phyloP scores from a whole-genome alignment of 495 filamentous ascomycete species.

The Parathielavia hyrcaniae region DNA sequence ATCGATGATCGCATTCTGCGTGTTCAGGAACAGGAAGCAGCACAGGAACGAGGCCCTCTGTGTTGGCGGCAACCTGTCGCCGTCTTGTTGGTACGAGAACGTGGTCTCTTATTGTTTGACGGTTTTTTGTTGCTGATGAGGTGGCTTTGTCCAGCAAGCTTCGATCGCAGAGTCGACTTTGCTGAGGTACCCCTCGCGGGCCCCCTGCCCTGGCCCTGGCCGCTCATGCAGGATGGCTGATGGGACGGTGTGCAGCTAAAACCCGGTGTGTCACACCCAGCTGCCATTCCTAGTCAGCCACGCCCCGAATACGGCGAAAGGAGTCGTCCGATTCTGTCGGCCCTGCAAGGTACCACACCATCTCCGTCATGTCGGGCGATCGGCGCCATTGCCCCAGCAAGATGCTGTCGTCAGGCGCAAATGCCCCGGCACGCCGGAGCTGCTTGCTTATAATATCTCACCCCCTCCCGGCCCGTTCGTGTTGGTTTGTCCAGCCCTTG shows the following conservation, averaged over 20 bases:
- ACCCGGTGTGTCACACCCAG: background rate
- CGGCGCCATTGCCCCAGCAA: background rate
- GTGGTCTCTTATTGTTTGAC: constrained; percentile 6
- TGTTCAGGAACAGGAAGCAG: background rate
- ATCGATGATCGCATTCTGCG: background rate
- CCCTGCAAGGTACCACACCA: constrained; percentile 15
- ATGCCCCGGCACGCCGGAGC: background rate
- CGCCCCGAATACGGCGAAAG: background rate
- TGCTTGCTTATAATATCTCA: constrained; percentile 7
- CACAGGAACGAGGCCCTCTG: background rate
- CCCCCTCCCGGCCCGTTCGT: background rate
- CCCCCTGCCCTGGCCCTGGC: background rate
- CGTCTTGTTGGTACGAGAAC: constrained; percentile 4
- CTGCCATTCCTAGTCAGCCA: constrained; percentile 8
- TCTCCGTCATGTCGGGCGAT: constrained; percentile 9
- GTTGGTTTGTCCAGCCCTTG: background rate
- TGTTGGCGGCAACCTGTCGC: constrained; percentile 6
- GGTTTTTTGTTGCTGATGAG: constrained; percentile 3
- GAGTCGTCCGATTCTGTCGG: background rate
- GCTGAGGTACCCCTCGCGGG: background rate
- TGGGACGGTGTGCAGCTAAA: constrained; percentile 13
- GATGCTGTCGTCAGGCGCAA: constrained; percentile 10
- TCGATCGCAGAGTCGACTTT: background rate
- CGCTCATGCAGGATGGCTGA: background rate
- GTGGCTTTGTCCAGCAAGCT: constrained; percentile 7